Conservation (phyloP, 306 rosid genomes). For the Amphicarpaea edgeworthii region DNA sequence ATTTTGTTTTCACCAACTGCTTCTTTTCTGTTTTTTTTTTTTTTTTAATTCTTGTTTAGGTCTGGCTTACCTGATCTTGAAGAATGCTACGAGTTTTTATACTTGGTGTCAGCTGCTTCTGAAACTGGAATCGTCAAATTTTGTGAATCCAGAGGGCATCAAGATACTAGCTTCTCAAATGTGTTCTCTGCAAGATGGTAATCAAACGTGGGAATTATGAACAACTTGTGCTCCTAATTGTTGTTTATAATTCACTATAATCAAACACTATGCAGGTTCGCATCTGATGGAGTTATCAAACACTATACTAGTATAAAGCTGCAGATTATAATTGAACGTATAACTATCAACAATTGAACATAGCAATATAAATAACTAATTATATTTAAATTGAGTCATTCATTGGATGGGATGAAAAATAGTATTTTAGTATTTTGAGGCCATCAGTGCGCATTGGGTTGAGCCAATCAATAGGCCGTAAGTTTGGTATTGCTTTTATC, state of each 20-base stretch:
- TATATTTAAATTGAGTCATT: no score
- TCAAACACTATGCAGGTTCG: constrained; percentile 67
- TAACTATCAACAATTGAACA: no score
- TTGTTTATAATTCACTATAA: constrained; percentile 40
- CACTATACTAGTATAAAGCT: no score
- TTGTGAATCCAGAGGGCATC: constrained; percentile 69
- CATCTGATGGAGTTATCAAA: constrained; percentile 68
- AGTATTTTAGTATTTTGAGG: no score
- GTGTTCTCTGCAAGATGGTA: constrained; percentile 71
- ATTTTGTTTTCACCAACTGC: constrained; percentile 11
- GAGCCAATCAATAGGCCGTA: no score
- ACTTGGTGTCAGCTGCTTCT: constrained; percentile 75
- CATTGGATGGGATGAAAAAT: no score
- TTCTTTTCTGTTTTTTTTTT: neutral
- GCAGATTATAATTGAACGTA: no score
- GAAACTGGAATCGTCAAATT: constrained; percentile 65
- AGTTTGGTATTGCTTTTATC: no score
- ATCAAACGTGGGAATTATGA: no score
- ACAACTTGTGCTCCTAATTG: no score
- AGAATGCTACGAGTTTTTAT: constrained; percentile 86
- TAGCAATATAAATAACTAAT: no score
- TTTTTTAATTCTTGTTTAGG: constrained; percentile 54
- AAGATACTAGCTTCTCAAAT: constrained; percentile 72
- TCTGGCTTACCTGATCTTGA: constrained; percentile 64
- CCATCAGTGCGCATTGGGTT: no score